These are phyloP conservation scores for Pezicula neosporulosa DNA, from an alignment of 2,329 filamentous ascomycete species.

Conservation along the genomic window DNA sequence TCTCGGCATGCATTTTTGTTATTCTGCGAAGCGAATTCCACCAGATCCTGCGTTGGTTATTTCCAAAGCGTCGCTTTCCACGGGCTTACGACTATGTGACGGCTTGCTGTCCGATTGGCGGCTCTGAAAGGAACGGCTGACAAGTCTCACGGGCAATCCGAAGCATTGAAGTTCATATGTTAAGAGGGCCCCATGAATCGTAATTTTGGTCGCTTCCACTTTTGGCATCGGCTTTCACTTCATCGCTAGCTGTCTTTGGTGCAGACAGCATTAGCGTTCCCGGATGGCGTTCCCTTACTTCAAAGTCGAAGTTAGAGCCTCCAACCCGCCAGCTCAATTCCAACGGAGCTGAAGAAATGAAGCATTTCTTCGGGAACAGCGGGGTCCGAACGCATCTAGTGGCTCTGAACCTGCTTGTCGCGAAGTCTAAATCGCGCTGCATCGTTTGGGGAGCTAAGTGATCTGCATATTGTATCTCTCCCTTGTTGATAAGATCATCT, in stretches of 20 bases:
- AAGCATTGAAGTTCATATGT: constrained; percentile 5
- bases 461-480: neutral
- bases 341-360: neutral
- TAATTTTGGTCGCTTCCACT: constrained; percentile 5
- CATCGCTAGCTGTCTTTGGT: no score
- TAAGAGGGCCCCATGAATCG: constrained; percentile 2
- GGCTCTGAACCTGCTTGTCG: no score
- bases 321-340: no score
- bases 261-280: no score
- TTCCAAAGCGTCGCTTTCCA: no score
- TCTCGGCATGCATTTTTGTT: neutral
- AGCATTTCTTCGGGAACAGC: neutral
- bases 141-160: constrained; percentile 1
- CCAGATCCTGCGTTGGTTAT: no score
- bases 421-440: no score
- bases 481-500: neutral
- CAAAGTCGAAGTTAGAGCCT: neutral
- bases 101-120: constrained; percentile 16
- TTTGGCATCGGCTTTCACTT: neutral
- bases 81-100: neutral
- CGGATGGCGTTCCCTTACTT: neutral
- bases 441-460: neutral
- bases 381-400: no score
- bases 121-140: constrained; percentile 6
- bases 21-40: neutral